Evolutionary conservation across 2,329 filamentous ascomycete species (phyloP), one percentile per base, ranked within the genome.

Genomic region (Beauveria caledonica): DNA sequence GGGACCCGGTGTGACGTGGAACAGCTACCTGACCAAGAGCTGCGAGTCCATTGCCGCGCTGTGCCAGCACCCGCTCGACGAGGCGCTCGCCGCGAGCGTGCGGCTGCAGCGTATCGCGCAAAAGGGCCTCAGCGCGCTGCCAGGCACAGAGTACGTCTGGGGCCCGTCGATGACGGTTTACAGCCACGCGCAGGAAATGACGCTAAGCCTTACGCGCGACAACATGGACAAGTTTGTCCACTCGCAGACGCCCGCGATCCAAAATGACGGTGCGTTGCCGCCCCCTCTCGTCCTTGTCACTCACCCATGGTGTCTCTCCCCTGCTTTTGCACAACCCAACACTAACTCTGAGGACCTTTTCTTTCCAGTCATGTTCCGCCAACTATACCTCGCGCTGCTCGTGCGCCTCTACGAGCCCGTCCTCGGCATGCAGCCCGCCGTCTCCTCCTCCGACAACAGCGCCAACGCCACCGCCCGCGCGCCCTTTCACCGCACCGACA

Each of bases 371-470:
- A 51, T 59, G 48, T 59, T 59, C 19, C 57, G 40, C 55, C 63
- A 67, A 5, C 66, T 68, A 33, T 72, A 71, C 44, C 60, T 67
- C 21, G 62, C 62, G 27, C 48, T 67, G 1, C 46, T 71, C 3
- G 62, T 69, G 5, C 67, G 68, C 2, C 64, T 73, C 1, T 71
- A 70, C 60, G 71, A 73, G 58, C 69, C 70, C 0, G 66, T 64
- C 9, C 66, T 72, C 7, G 66, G 66, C 56, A 63, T 69, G 51
- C 66, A 64, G 5, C 60, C 66, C 3, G 49, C 62, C 2, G 39
- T 36, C 7, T 44, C 55, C 2, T 10, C 11, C 3, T 5, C 46
- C 5, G 45, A 49, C 55, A 58, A 58, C 46, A 45, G 27, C 46
- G 49, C 57, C 39, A 59, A 59, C 39, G 7, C 57, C 3, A 45